These are phyloP conservation scores for Corylus avellana DNA, from an alignment of 306 rosid species.

Conservation along the genomic window DNA sequence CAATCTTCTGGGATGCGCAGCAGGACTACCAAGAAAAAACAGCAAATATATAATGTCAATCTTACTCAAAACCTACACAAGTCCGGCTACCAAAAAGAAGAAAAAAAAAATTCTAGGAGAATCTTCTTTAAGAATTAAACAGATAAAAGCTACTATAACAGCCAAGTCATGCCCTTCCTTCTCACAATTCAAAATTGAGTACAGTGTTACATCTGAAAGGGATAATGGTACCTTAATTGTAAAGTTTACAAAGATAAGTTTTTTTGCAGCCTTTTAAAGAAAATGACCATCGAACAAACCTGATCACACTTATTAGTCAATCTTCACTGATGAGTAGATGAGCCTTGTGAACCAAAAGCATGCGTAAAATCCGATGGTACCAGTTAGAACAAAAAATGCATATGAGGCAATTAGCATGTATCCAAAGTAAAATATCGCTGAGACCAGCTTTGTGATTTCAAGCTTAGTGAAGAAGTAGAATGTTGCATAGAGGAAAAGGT, in stretches of 20 bases:
- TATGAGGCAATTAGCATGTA: slow-evolving; percentile 95
- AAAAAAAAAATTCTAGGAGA: not conserved
- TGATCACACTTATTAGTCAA: slow-evolving; percentile 52
- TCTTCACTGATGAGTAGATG: slow-evolving; percentile 97
- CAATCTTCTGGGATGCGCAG: not conserved
- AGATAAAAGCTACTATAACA: slow-evolving; percentile 53
- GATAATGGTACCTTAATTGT: slow-evolving; percentile 49
- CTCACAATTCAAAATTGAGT: slow-evolving; percentile 72
- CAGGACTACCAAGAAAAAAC: not conserved
- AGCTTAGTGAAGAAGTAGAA: slow-evolving; percentile 99
- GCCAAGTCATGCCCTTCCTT: slow-evolving; percentile 40
- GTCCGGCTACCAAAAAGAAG: not conserved
- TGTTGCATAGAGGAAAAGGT: slow-evolving; percentile 91
- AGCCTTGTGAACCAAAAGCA: slow-evolving; percentile 98
- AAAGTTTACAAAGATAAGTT: slow-evolving; percentile 57
- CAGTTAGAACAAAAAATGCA: slow-evolving; percentile 93
- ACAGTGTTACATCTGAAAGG: slow-evolving; percentile 61
- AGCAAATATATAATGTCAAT: not conserved
- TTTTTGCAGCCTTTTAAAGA: slow-evolving; percentile 39
- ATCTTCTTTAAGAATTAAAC: slow-evolving; percentile 30
- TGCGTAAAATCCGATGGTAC: slow-evolving; percentile 93
- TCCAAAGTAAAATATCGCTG: slow-evolving; percentile 81
- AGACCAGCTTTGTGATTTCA: slow-evolving; percentile 91
- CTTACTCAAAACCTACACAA: not conserved
- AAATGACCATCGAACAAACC: slow-evolving; percentile 28